phyloP scores from a whole-genome alignment of 1,139 yeast species.

The Hyphopichia pseudoburtonii region DNA sequence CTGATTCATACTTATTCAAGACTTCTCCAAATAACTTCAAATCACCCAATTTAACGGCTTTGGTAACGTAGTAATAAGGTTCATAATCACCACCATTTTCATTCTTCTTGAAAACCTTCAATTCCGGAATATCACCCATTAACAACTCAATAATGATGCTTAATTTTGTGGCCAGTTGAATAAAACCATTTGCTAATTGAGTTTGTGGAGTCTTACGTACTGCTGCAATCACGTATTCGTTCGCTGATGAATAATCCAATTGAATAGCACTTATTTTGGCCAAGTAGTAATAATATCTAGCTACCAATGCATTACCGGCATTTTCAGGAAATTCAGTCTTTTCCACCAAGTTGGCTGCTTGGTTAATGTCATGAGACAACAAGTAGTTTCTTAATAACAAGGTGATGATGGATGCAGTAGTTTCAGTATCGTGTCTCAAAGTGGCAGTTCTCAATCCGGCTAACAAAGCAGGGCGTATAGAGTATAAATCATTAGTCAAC shows the following conservation, averaged over 20 bases:
- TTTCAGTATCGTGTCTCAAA: conserved; percentile 88
- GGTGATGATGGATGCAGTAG: conserved; percentile 84
- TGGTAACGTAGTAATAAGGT: conserved; percentile 85
- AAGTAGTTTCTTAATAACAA: conserved; percentile 79
- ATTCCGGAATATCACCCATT: conserved; percentile 97
- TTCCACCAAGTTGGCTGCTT: conserved; percentile 86
- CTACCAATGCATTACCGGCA: conserved; percentile 86
- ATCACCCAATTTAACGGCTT: conserved; percentile 93
- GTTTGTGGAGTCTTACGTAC: conserved; percentile 98
- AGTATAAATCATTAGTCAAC: conserved; percentile 53
- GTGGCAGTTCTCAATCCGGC: conserved; percentile 83
- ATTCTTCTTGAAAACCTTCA: conserved; percentile 71
- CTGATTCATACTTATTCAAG: conserved; percentile 61
- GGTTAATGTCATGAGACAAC: conserved; percentile 75
- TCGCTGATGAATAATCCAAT: conserved; percentile 87
- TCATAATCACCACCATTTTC: conserved; percentile 52
- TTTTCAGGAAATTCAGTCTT: conserved; percentile 85
- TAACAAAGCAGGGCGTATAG: conserved; percentile 71
- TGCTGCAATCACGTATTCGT: conserved; percentile 87
- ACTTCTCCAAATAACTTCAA: conserved; percentile 76
- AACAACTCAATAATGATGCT: conserved; percentile 85
- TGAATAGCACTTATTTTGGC: conserved; percentile 91
- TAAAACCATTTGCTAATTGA: conserved; percentile 76
- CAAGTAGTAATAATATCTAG: conserved; percentile 87
- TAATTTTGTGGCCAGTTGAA: conserved; percentile 87